Evolutionary conservation across 768 basidiomycete species (phyloP).

Genomic region (Russula abietina): DNA sequence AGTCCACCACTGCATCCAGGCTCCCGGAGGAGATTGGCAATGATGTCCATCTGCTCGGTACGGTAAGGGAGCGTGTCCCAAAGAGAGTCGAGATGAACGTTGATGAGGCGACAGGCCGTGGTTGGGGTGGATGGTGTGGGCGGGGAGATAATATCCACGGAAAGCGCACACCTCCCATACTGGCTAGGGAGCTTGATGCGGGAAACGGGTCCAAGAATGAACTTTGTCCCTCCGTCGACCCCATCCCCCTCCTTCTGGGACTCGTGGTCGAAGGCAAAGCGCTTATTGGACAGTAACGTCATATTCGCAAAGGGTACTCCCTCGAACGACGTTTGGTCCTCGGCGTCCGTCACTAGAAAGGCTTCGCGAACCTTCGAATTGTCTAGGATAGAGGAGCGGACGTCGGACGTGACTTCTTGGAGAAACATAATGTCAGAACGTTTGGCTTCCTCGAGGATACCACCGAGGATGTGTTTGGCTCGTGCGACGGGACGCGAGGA

Average conservation of each 20-base stretch:
- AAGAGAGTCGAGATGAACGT: constrained; percentile 37
- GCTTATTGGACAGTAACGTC: constrained; percentile 7
- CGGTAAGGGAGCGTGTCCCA: constrained; percentile 18
- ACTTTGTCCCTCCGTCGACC: neutral
- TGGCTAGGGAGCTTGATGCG: neutral
- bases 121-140: constrained; percentile 11
- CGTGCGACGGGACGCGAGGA: constrained; percentile 31
- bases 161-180: constrained; percentile 36
- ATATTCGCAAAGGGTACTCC: constrained; percentile 5
- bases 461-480: constrained; percentile 31
- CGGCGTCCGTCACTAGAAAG: no score
- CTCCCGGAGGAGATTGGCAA: constrained; percentile 37
- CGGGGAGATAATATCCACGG: constrained; percentile 33
- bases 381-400: neutral
- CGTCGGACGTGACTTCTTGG: constrained; percentile 5
- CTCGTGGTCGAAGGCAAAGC: neutral
- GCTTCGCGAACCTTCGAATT: neutral
- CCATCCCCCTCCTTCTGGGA: neutral
- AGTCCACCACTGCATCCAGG: constrained; percentile 38
- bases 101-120: constrained; percentile 33
- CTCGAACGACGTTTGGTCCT: constrained; percentile 1
- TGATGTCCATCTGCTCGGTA: constrained; percentile 28
- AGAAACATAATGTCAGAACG: neutral
- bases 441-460: neutral
- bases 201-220: neutral